Evolutionary conservation across 2,329 filamentous ascomycete genomes (phyloP).

Genomic region (Colletotrichum camelliae): DNA sequence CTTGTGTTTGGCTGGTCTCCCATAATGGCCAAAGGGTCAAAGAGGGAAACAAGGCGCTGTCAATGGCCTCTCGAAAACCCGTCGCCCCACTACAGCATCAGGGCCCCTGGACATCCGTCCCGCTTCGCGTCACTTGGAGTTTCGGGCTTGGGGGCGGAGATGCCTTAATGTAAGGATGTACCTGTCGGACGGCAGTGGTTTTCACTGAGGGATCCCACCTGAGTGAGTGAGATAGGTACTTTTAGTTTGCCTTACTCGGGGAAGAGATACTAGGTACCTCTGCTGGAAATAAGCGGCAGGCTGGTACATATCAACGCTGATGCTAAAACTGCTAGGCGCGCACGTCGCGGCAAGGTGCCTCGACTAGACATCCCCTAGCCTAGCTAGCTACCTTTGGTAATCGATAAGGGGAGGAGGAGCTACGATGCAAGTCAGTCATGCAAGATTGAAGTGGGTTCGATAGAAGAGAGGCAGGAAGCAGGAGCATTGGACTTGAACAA

Average conservation of each 20-base stretch:
- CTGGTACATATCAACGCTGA: neutral
- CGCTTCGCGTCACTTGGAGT: constrained; percentile 21
- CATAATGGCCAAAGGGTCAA: neutral
- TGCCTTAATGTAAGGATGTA: constrained; percentile 1
- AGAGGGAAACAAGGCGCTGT: constrained; percentile 2
- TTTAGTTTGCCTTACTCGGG: neutral
- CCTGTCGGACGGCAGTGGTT: neutral
- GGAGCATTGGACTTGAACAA: constrained; percentile 7
- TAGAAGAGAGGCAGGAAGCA: neutral
- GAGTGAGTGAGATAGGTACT: neutral
- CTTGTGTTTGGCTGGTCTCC: neutral
- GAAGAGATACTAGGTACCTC: neutral
- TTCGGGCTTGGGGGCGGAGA: constrained; percentile 17
- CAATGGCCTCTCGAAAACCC: neutral
- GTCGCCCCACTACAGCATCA: constrained; percentile 14
- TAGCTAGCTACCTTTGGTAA: neutral
- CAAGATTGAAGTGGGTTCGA: constrained; percentile 16
- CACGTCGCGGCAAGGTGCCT: neutral
- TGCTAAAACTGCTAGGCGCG: neutral
- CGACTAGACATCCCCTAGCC: neutral
- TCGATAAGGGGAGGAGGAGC: constrained; percentile 13
- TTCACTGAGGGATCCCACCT: neutral
- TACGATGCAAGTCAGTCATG: constrained; percentile 8
- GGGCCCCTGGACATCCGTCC: constrained; percentile 11
- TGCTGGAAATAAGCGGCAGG: neutral